Conservation (phyloP, 352 stramenopile genomes). For the Phytophthora citrophthora region DNA sequence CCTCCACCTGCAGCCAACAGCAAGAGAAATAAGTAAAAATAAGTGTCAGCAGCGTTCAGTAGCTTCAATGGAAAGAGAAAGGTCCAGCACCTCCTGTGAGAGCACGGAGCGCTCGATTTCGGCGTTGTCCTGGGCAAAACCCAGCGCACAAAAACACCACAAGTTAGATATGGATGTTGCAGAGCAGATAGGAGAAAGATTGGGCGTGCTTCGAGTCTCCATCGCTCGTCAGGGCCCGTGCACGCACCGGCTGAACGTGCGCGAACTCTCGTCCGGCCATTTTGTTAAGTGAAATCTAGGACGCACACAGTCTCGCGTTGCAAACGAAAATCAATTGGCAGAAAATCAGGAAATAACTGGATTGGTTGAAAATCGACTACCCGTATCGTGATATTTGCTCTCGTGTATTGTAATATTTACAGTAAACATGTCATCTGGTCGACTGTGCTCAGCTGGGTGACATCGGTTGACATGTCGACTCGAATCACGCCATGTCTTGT, state of each 20-base stretch:
- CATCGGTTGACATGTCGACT: neutral
- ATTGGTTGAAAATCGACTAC: constrained; percentile 11
- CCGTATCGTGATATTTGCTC: neutral
- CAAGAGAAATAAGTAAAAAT: constrained; percentile 6
- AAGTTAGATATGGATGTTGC: constrained; percentile 5
- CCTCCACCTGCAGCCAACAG: constrained; percentile 57
- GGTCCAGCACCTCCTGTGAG: constrained; percentile 61
- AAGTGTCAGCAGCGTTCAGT: neutral
- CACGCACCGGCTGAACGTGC: constrained; percentile 75
- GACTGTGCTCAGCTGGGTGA: constrained; percentile 6
- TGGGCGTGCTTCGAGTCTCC: neutral
- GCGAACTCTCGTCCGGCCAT: constrained; percentile 76
- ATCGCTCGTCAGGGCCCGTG: neutral
- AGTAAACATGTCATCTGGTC: neutral
- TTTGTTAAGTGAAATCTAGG: constrained; percentile 10
- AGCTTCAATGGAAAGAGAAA: neutral
- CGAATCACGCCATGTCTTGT: constrained; percentile 8
- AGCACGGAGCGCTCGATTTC: constrained; percentile 85
- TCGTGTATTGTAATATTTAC: constrained; percentile 4
- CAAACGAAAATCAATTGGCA: constrained; percentile 22
- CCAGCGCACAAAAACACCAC: constrained; percentile 7
- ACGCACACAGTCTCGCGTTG: neutral
- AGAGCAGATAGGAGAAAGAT: constrained; percentile 13
- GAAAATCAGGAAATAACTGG: constrained; percentile 18
- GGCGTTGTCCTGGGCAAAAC: constrained; percentile 72